Conservation (phyloP, 208 protist genomes). For the Trypanosoma mega region DNA sequence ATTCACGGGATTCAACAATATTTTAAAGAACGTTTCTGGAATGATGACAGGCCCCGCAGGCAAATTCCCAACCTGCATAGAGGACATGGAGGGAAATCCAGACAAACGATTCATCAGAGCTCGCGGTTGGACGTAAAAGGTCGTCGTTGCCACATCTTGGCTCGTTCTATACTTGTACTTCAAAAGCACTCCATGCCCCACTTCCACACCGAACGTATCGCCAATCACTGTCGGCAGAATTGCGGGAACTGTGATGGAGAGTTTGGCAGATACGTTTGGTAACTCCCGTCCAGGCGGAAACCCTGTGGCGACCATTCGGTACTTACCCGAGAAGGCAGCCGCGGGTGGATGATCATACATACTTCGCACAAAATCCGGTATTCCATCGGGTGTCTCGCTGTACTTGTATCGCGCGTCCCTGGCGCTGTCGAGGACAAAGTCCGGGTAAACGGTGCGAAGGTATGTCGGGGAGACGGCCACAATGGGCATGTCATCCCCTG, state of each 20-base stretch:
- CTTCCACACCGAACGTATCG: conserved; percentile 36
- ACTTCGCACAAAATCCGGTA: conserved; percentile 58
- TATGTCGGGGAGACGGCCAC: conserved; percentile 48
- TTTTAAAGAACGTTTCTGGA: conserved; percentile 45
- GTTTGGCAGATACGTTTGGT: conserved; percentile 19
- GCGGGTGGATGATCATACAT: conserved; percentile 46
- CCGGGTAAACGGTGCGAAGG: conserved; percentile 52
- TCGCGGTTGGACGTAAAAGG: conserved; percentile 56
- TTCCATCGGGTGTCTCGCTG: conserved; percentile 25
- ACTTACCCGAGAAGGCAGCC: background rate
- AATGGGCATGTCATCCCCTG: conserved; percentile 26
- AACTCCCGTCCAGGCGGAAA: conserved; percentile 16
- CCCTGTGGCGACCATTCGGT: conserved; percentile 12
- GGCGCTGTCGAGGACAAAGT: conserved; percentile 52
- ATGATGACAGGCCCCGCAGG: conserved; percentile 59
- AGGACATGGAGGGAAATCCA: conserved; percentile 81
- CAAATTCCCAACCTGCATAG: conserved; percentile 39
- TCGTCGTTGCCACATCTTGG: conserved; percentile 14
- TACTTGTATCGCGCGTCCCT: conserved; percentile 37
- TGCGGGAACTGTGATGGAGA: conserved; percentile 8
- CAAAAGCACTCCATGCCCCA: conserved; percentile 28
- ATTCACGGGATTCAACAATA: conserved; percentile 41
- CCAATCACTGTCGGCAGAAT: background rate
- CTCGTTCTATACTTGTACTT: conserved; percentile 41
- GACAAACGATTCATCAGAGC: conserved; percentile 84